Base-by-base conservation (phyloP, 129 eudicot species). In the Escallonia herrerae region DNA sequence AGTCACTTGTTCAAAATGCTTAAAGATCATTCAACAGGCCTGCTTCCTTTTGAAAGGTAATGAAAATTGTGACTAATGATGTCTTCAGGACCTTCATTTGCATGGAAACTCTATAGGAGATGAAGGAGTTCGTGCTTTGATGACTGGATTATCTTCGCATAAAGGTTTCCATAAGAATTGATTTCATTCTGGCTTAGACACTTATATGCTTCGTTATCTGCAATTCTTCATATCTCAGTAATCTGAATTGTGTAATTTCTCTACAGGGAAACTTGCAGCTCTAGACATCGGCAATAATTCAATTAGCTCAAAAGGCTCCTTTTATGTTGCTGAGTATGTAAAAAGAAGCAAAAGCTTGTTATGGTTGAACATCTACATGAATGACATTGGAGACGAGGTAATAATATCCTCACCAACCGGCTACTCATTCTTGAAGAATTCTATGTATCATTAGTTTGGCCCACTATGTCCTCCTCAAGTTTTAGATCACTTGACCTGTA, bases 311-410 rank as follows among this genome's bases (percentile, higher is more conserved):
- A 75, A 48, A 66, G 98, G 98, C 15, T 95, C 96, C 57, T 81
- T 60, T 70, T 85, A 87, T 79, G 82, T 91, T 70, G 98, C 96
- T 63, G 98, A 91, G 73, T 88, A 85, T 64, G 60, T 91, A 45
- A 87, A 81, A 80, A 79, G 78, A 72, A 85, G 83, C 79, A 91
- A 87, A 82, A 79, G 78, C 60, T 73, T 91, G 77, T 39, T 77
- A 62, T 85, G 85, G 90, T 78, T 91, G 66, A 88, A 71, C 60
- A 60, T 91, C 48, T 88, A 85, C 80, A 88, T 85, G 96, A 91
- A 91, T 72, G 98, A 88, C 80, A 85, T 91, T 73, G 79, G 81
- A 72, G 98, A 91, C 75, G 98, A 91, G 98, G 98, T 91, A 83
- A 11, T 43, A 4, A 43, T 51, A 64, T 15, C 45, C 13, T 47